Evolutionary conservation across 805 yeast genomes (phyloP).

Genomic region (Metschnikowia proteae): DNA sequence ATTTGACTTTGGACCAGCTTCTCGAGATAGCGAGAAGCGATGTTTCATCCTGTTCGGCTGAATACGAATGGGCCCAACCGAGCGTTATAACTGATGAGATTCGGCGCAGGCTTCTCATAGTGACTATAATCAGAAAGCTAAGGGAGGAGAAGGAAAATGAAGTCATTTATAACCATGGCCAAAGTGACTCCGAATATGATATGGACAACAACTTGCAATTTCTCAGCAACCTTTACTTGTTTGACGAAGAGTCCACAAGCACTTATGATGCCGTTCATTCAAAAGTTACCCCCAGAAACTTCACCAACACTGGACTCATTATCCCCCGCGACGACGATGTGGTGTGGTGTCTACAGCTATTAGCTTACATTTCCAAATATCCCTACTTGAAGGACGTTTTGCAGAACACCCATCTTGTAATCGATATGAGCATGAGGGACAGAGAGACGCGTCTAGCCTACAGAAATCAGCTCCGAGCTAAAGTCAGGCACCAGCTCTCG

Average conservation of each 20-base stretch:
- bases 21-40: conserved; percentile 34
- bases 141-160: conserved; percentile 36
- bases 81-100: conserved; percentile 27
- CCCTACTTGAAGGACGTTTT: conserved; percentile 70
- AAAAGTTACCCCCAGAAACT: conserved; percentile 34
- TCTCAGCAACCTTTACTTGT: conserved; percentile 37
- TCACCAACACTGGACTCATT: conserved; percentile 61
- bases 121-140: conserved; percentile 35
- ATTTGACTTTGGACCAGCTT: conserved; percentile 33
- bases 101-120: conserved; percentile 34
- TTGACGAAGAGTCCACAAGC: conserved; percentile 28
- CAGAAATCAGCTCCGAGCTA: conserved; percentile 33
- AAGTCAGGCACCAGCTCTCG: conserved; percentile 28
- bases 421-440: conserved; percentile 51
- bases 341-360: conserved; percentile 84
- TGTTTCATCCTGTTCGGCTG: conserved; percentile 5
- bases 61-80: conserved; percentile 5
- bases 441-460: conserved; percentile 35
- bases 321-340: conserved; percentile 92
- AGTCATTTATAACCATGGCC: conserved; percentile 22
- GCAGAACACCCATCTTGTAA: conserved; percentile 72
- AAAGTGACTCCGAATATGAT: conserved; percentile 28
- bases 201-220: conserved; percentile 43
- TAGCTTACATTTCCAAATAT: conserved; percentile 92
- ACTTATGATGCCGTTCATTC: conserved; percentile 26